Base-by-base conservation (phyloP, 805 yeast species). In the Candida boidinii region DNA sequence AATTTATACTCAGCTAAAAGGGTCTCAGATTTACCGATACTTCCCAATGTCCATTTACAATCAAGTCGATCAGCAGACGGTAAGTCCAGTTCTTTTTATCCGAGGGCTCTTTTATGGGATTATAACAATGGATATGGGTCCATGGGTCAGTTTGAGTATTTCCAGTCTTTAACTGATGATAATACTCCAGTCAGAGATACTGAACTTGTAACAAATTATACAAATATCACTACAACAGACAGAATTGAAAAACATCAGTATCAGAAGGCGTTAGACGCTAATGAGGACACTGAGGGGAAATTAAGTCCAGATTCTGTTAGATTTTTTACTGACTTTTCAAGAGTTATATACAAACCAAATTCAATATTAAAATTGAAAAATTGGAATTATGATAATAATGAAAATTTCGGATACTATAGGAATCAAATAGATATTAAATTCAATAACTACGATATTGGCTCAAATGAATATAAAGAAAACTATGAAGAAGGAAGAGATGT, bases 51-150 rank as follows among this genome's bases (percentile, higher is more conserved):
- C 4, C 66, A 66, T 38, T 64, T 76, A 40, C 57, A 63, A 25
- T 58, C 70, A 5, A 65, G 66, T 1, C 43, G 58, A 1, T 56
- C 61, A 23, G 36, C 41, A 3, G 39, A 62, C 27, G 54, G 64
- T 7, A 67, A 68, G 33, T 55, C 72, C 0, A 68, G 70, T 1
- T 70, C 76, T n/a, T 85, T 75, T 49, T 66, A 79, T n/a, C 97
- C 98, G 1, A 59, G 97, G 35, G 73, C 83, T 0, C 46, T 86
- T 23, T 46, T 86, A n/a, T 85, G 88, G 79, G 97, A 92, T 40
- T 68, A 76, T 29, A 61, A 67, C 15, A 79, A 81, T 30, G 95
- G 95, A 0, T 71, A 67, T 47, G 96, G 96, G 0, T 60, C 85
- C 1, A 53, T 84, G 28, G 69, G 73, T 2, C 66, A 64, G 36